Base-by-base conservation (phyloP, 1,284 basidiomycete species). In the Pseudozyma thailandica region DNA sequence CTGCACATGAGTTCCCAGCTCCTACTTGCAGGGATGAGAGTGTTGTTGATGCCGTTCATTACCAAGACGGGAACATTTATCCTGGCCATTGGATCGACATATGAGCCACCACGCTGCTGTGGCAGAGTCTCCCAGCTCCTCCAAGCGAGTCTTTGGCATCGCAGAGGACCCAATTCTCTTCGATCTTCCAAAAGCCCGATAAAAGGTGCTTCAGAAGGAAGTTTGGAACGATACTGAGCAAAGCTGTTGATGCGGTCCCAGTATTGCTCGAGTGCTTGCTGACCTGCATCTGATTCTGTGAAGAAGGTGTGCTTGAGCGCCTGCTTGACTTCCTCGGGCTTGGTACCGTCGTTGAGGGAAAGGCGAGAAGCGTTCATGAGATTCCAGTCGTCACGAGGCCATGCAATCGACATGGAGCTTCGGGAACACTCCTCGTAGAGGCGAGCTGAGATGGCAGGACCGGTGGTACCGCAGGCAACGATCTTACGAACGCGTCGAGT, bases 1-100 rank as follows among this genome's bases (percentile, higher is more conserved):
- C 64, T 41, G 35, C 58, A 60, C 58, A 68, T 50, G 46, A 68
- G 64, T 47, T 68, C 64, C 64, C 64, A 68, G 27, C 64, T 68
- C 25, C 64, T 45, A 50, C 64, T 68, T 18, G 64, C 58, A 6
- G 64, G 57, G 42, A 68, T 68, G 50, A 61, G 58, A 9, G 57
- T 21, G 43, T 61, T 68, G 50, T 68, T 68, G 46, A 61, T 38
- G 37, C 64, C 64, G 30, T 60, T 68, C 43, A 68, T 56, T 18
- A 68, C 64, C 25, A 68, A 47, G 28, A 61, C 64, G 10, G 64
- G 64, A 15, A 59, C 56, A n/a, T 68, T 61, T 57, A 68, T 44
- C 28, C 35, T 56, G 45, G 64, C 64, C 64, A 61, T 68, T 0
- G 64, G 64, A 30, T 68, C 64, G 15, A 41, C 42, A 46, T 61